Base-by-base conservation (phyloP, 441 rosid species). In the Erodium moschatum region DNA sequence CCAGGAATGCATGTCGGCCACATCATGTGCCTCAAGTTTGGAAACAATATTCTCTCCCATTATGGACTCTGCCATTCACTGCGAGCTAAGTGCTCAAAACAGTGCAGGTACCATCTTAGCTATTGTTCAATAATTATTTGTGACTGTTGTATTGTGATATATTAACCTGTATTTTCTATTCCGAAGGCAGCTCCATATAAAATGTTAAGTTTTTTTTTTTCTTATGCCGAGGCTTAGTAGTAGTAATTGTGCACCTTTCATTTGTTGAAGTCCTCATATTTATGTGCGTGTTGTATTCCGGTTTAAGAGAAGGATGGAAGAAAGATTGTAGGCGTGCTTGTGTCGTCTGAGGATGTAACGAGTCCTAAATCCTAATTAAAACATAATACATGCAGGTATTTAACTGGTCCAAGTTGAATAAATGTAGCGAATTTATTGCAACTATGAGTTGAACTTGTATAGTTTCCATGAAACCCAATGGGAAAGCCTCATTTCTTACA, bases 41-140 rank as follows among this genome's bases (percentile, higher is more conserved):
- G 90, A 81, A 77, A 84, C 90, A 33, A 87, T 87, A 62, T 85
- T 87, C 77, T 87, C 92, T 70, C 90, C 86, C 66, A 64, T 77
- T 72, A 56, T 84, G 74, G 90, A 85, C 78, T 80, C 81, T 64
- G 84, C 78, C 68, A 63, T 71, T 27, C 75, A 58, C 29, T 64
- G 69, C 73, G 77, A 75, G 63, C 73, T 77, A 67, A 74, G 67
- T 77, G 60, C 80, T 38, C 69, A 75, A 73, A 72, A 67, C 48
- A 75, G 72, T 76, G 63, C 80, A 70, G 89, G 87, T 87, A 40
- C 29, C 24, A 15, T 20, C 73, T 68, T 8, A 61, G 35, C 21
- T 54, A 10, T 54, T 54, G 61, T 16, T 54, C 61, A 18, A 54
- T 54, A 16, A 54, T 8, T 54, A 54, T 16, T 54, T 54, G 61